Evolutionary conservation across 1,139 yeast species (phyloP), one percentile per base, ranked within the genome.

Genomic region (Blastobotrys elegans): DNA sequence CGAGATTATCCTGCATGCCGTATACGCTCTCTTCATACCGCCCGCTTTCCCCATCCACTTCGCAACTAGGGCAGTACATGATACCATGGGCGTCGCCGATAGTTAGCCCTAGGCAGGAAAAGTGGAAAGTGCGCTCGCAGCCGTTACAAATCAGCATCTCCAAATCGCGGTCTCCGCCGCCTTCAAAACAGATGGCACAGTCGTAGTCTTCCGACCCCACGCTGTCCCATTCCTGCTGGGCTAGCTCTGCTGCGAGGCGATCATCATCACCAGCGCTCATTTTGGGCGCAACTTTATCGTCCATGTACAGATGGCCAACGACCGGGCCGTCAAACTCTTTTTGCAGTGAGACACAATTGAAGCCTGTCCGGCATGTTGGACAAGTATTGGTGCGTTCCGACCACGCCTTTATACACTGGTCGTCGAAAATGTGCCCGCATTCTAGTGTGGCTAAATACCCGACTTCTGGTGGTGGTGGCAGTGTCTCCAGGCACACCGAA

Each of bases 351-450:
- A 64, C 56, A 21, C 49, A 46, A 44, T 61, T 58, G 51, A 65
- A 65, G 43, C 53, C 56, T 16, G 61, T 55, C 38, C 83, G 71
- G 59, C 83, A 78, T 4, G 77, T 73, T 4, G 82, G 83, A 56
- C 83, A 78, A 46, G 53, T 71, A 58, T 76, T 77, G 32, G 81
- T 74, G 38, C 74, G 71, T 38, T 65, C 59, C 13, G 77, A 65
- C 83, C 83, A 78, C 43, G 71, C 70, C 29, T 61, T 52, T 29
- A 78, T 66, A 55, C 83, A 78, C 21, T 61, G 56, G 33, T 71
- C 70, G 57, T 78, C 82, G 57, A 76, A 77, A 39, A 58, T 56
- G 58, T 75, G 79, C 24, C 48, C 48, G 26, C 48, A 45, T 8
- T 34, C 44, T 30, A 45, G 32, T 14, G 48, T 45, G 30, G 48